Percentiles rank a stretch among this genome's conserved stretches.
These are phyloP conservation scores for Afroboletus lepidellus DNA, from an alignment of 1,284 basidiomycete genomes.

Conservation along the genomic window DNA sequence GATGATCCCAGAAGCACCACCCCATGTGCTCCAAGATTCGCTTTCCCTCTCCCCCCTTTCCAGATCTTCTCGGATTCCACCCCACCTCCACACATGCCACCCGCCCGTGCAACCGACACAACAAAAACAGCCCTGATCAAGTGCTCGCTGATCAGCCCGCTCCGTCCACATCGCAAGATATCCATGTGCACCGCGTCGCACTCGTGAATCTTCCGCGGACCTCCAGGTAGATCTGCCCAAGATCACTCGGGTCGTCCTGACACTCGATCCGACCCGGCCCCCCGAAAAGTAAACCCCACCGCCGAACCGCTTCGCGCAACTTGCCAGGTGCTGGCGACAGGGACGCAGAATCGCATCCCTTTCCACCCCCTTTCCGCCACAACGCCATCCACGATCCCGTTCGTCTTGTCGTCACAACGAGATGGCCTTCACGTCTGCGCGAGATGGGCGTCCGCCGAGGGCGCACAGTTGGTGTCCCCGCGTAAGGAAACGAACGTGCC, in stretches of 20 bases:
- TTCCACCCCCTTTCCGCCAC: slow-evolving; percentile 33
- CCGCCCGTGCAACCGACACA: not conserved
- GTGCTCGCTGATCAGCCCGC: slow-evolving; percentile 26
- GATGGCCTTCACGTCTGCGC: slow-evolving; percentile 4
- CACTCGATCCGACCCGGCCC: slow-evolving; percentile 16
- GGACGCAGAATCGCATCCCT: slow-evolving; percentile 19
- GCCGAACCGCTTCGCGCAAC: slow-evolving; percentile 14
- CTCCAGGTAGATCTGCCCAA: slow-evolving; percentile 28
- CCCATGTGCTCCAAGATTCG: slow-evolving; percentile 34
- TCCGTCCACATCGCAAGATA: slow-evolving; percentile 34
- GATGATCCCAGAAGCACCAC: slow-evolving; percentile 21
- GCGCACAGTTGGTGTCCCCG: not conserved
- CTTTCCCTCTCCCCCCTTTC: slow-evolving; percentile 16
- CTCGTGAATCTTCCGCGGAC: slow-evolving; percentile 35
- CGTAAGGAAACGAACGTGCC: slow-evolving; percentile 12
- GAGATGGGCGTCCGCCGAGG: too few relatives aligned
- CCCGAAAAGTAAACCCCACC: slow-evolving; percentile 27
- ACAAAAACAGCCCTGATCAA: slow-evolving; percentile 23
- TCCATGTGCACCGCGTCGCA: slow-evolving; percentile 30
- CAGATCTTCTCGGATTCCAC: slow-evolving; percentile 29
- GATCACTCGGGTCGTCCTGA: slow-evolving; percentile 27
- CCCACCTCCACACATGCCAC: slow-evolving; percentile 19
- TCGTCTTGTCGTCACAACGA: slow-evolving; percentile 10
- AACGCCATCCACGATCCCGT: slow-evolving; percentile 9
- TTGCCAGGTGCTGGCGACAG: slow-evolving; percentile 12